Conservation (phyloP, 164 flowering plant genomes). For the Sedum album region DNA sequence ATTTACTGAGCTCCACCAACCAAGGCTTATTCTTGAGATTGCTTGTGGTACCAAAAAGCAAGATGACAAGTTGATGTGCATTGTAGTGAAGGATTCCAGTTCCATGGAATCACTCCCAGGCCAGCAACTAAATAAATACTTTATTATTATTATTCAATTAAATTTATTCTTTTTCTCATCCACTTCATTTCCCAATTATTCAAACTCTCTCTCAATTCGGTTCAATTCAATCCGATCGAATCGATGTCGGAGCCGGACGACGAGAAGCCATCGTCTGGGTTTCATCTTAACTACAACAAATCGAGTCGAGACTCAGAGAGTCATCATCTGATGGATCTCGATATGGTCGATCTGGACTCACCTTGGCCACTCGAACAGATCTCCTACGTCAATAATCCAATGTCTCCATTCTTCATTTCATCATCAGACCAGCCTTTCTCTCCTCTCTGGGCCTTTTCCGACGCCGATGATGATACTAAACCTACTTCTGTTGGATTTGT, state of each 20-base stretch:
- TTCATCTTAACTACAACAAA: neutral
- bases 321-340: slow-evolving; percentile 43
- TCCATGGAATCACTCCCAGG: neutral
- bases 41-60: neutral
- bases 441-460: slow-evolving; percentile 73
- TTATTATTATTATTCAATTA: neutral
- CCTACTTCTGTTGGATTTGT: neutral
- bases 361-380: slow-evolving; percentile 67
- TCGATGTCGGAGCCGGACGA: slow-evolving; percentile 1
- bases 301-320: neutral
- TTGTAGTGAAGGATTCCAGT: neutral
- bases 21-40: neutral
- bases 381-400: slow-evolving; percentile 27
- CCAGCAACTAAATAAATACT: neutral
- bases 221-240: no score
- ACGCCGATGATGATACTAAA: slow-evolving; percentile 25
- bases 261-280: neutral
- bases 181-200: neutral
- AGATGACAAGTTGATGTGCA: neutral
- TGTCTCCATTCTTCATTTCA: slow-evolving; percentile 32
- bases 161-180: neutral
- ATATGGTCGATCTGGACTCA: slow-evolving; percentile 23
- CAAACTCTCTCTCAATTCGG: neutral
- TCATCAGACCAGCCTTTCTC: slow-evolving; percentile 58
- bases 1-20: no score